Percentiles rank a stretch among this genome's conserved stretches.
These are phyloP conservation scores for Nitzschia palea DNA, from an alignment of 108 stramenopile species.

Conservation along the genomic window DNA sequence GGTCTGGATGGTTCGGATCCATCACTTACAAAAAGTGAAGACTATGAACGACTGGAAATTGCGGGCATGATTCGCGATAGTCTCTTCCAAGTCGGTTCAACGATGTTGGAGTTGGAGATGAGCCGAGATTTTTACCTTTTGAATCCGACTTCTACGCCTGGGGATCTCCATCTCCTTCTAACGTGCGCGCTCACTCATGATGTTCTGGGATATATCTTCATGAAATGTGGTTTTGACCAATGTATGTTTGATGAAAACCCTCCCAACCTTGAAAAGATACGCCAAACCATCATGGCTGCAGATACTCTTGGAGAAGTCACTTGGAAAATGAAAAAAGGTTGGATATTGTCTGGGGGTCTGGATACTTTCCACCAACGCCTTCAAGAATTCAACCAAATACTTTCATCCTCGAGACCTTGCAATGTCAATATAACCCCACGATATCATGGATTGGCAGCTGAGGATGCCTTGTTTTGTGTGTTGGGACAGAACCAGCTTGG, in stretches of 20 bases:
- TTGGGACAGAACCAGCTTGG: constrained; percentile 55
- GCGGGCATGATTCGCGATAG: constrained; percentile 39
- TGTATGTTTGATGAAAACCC: constrained; percentile 44
- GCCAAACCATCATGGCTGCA: neutral
- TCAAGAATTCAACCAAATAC: neutral
- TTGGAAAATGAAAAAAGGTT: neutral
- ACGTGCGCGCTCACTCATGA: constrained; percentile 38
- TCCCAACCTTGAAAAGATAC: neutral
- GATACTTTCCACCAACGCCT: neutral
- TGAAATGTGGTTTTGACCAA: constrained; percentile 47
- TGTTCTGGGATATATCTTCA: constrained; percentile 47
- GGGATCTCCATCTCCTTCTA: constrained; percentile 42
- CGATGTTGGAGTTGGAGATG: constrained; percentile 35
- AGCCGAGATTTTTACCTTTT: constrained; percentile 36
- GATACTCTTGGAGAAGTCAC: neutral
- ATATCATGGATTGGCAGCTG: constrained; percentile 3
- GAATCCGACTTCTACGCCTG: constrained; percentile 34
- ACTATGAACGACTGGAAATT: neutral
- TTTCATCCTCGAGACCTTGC: neutral
- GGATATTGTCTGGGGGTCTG: neutral
- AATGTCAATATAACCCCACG: neutral
- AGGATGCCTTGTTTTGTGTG: constrained; percentile 50
- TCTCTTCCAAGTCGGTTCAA: constrained; percentile 44
- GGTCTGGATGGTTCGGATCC: neutral
- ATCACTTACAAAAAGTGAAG: neutral